Conservation (phyloP, 208 protist genomes). For the Crithidia mellificae region DNA sequence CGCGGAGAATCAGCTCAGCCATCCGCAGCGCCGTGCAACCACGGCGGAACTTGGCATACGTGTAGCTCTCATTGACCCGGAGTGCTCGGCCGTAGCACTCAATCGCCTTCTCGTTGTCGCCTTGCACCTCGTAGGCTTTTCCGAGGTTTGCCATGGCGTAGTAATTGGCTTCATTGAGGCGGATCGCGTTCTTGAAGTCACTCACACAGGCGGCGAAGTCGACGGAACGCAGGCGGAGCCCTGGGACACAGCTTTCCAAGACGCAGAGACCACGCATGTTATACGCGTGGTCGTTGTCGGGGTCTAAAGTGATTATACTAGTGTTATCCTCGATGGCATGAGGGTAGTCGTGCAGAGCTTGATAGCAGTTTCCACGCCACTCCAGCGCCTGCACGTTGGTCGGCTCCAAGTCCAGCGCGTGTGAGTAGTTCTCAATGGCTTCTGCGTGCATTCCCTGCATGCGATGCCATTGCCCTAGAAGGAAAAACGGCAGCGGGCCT, state of each 20-base stretch:
- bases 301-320: constrained; percentile 81
- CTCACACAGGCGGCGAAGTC: constrained; percentile 75
- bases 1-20: constrained; percentile 37
- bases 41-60: constrained; percentile 73
- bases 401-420: constrained; percentile 74
- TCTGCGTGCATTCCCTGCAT: constrained; percentile 59
- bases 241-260: constrained; percentile 68
- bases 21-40: constrained; percentile 66
- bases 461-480: constrained; percentile 70
- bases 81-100: constrained; percentile 76
- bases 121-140: constrained; percentile 86
- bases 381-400: constrained; percentile 66
- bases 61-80: constrained; percentile 74
- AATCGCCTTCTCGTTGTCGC: constrained; percentile 65
- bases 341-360: constrained; percentile 52
- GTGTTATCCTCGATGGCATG: constrained; percentile 90
- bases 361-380: constrained; percentile 72
- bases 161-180: constrained; percentile 92
- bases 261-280: constrained; percentile 91
- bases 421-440: constrained; percentile 78
- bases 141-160: constrained; percentile 92
- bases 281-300: constrained; percentile 90
- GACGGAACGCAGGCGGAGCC: constrained; percentile 60
- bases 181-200: constrained; percentile 86
- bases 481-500: constrained; percentile 59